Base-by-base conservation (phyloP, 345 rosid species). In the Salix dunnii region DNA sequence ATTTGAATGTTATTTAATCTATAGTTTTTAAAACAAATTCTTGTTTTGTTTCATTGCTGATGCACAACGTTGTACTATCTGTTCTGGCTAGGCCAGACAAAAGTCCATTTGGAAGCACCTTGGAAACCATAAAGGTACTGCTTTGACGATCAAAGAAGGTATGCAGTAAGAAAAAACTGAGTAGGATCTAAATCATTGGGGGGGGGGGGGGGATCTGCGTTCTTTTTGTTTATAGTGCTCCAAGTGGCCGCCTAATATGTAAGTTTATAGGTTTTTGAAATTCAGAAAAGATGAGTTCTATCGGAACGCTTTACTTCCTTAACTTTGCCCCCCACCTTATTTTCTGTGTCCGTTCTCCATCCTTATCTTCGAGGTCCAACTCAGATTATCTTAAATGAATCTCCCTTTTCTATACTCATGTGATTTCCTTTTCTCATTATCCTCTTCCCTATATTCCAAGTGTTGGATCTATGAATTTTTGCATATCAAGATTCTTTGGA, bases 121-220 rank as follows among this genome's bases (percentile, higher is more conserved):
- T 28, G 60, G 61, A 60, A 13, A 42, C 7, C 16, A 38, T 14
- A 61, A 6, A 69, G 18, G 33, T 61, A 14, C n/a, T 30, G 31
- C 61, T 27, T 69, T 43, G 68, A 68, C 61, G 33, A 43, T 38
- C 40, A 60, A 51, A 76, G 21, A 23, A 68, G 73, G 46, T 20
- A 20, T 27, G 73, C 53, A 28, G 16, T 33, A 31, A 18, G 31
- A 27, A 28, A 8, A 38, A 18, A 7, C 40, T 35, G 75, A 23
- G 18, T 33, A 58, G 55, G 66, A 12, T 72, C 23, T 21, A 42
- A 38, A 21, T 23, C n/a, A 1, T 18, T 7, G 31, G 31, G n/a
- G n/a, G n/a, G n/a, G n/a, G n/a, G n/a, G n/a, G n/a, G n/a, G n/a
- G n/a, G n/a, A n/a, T 27, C 13, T 3, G 18, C 5, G 51, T 55